These are phyloP conservation scores for Metschnikowia cubensis DNA, from an alignment of 805 yeast genomes.

Conservation along the genomic window DNA sequence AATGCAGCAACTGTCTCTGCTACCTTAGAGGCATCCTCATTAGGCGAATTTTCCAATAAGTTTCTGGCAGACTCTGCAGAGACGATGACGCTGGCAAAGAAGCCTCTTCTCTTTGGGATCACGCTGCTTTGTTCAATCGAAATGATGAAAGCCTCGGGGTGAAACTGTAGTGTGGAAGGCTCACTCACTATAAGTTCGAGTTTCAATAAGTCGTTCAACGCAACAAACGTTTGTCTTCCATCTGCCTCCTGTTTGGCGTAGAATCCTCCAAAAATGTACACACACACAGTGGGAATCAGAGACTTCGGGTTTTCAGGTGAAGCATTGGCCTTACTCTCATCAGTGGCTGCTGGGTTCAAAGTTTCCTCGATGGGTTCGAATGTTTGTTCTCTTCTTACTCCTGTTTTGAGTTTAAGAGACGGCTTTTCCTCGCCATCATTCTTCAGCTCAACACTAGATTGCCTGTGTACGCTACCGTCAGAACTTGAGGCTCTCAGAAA, in stretches of 20 bases:
- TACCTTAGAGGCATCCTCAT: not conserved
- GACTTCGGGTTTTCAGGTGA: constrained; percentile 12
- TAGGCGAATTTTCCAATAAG: not conserved
- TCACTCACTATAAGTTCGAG: constrained; percentile 30
- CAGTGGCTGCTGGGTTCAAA: not conserved
- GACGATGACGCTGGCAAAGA: constrained; percentile 32
- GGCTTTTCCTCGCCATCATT: not conserved
- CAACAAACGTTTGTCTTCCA: constrained; percentile 23
- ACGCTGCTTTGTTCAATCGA: constrained; percentile 7
- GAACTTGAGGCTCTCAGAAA: not conserved
- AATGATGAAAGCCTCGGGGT: constrained; percentile 21
- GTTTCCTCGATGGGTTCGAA: constrained; percentile 1
- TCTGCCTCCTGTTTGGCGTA: constrained; percentile 8
- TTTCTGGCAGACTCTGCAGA: constrained; percentile 2
- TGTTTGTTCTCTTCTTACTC: not conserved
- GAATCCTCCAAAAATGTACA: constrained; percentile 42
- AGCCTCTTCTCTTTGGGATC: constrained; percentile 40
- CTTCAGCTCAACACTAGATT: not conserved
- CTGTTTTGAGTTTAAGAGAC: not conserved
- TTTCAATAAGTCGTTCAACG: constrained; percentile 32
- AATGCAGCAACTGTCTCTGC: not conserved
- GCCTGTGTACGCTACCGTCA: not conserved
- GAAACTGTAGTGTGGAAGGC: constrained; percentile 13
- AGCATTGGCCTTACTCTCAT: constrained; percentile 8
- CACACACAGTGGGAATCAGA: constrained; percentile 21